Percentiles rank a stretch among this genome's conserved stretches.
These are phyloP conservation scores for Alternaria ventricosa DNA, from an alignment of 2,329 filamentous ascomycete genomes.

Conservation along the genomic window DNA sequence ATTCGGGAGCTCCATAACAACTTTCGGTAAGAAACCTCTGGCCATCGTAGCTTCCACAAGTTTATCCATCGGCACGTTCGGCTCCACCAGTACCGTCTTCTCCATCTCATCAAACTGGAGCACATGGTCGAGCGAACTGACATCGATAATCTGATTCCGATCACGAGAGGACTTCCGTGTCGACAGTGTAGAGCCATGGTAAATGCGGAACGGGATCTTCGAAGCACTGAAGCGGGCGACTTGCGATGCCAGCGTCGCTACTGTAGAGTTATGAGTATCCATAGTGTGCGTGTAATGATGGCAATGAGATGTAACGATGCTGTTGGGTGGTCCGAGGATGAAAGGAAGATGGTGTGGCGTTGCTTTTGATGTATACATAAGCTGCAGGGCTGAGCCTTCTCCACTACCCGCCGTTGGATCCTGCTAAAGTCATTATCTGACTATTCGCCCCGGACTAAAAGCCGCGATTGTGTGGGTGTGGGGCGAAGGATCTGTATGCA, in stretches of 20 bases:
- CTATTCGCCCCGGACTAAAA: slow-evolving; percentile 2
- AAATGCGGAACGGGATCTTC: slow-evolving; percentile 61
- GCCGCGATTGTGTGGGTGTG: background rate
- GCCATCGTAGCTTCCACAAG: slow-evolving; percentile 65
- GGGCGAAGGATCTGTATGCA: background rate
- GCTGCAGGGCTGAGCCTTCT: slow-evolving; percentile 33
- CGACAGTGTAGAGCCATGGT: slow-evolving; percentile 64
- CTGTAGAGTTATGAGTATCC: slow-evolving; percentile 36
- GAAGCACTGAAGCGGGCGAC: slow-evolving; percentile 55
- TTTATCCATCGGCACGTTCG: slow-evolving; percentile 72
- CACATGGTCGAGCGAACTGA: slow-evolving; percentile 57
- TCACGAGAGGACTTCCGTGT: slow-evolving; percentile 55
- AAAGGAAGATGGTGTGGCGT: slow-evolving; percentile 6
- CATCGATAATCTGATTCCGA: slow-evolving; percentile 55
- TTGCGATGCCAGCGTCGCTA: slow-evolving; percentile 33
- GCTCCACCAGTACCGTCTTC: slow-evolving; percentile 64
- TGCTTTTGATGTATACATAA: slow-evolving; percentile 21
- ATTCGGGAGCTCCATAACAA: slow-evolving; percentile 75
- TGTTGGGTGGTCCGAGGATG: background rate
- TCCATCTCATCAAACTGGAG: slow-evolving; percentile 51
- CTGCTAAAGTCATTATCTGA: slow-evolving; percentile 13
- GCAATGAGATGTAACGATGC: background rate
- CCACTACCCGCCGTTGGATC: slow-evolving; percentile 24
- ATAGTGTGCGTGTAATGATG: slow-evolving; percentile 16
- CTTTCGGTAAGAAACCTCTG: slow-evolving; percentile 64